Evolutionary conservation across 768 basidiomycete species (phyloP).

Genomic region (Podaxis pistillaris): DNA sequence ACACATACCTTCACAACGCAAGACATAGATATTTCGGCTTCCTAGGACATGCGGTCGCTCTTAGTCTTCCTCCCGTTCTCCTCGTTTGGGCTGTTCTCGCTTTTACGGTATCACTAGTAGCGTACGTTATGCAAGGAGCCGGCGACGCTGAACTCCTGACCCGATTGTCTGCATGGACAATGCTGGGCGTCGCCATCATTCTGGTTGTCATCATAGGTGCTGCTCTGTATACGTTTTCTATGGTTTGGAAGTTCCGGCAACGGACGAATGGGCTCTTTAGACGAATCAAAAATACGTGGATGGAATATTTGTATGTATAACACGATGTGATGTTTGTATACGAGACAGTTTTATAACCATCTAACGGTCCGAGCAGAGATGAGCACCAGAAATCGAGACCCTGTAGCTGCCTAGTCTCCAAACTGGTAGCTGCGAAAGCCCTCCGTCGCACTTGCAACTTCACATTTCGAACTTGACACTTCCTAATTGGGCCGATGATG

Average conservation of each 20-base stretch:
- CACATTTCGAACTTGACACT: not conserved
- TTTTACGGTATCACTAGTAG: slow-evolving; percentile 45
- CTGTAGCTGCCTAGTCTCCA: no score
- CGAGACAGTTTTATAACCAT: no score
- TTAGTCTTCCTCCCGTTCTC: slow-evolving; percentile 52
- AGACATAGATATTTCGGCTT: slow-evolving; percentile 43
- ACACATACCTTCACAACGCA: slow-evolving; percentile 53
- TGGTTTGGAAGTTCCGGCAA: slow-evolving; percentile 46
- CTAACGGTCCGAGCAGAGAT: no score
- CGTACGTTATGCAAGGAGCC: slow-evolving; percentile 40
- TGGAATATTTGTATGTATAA: not conserved
- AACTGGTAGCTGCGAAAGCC: no score
- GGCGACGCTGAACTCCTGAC: slow-evolving; percentile 20
- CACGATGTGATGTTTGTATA: no score
- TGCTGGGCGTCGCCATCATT: slow-evolving; percentile 39
- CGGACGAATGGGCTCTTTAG: slow-evolving; percentile 23
- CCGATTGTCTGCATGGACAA: slow-evolving; percentile 36
- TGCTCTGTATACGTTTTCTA: slow-evolving; percentile 47
- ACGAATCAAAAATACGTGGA: slow-evolving; percentile 19
- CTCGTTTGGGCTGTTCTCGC: slow-evolving; percentile 53
- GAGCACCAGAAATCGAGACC: no score
- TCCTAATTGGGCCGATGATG: not conserved
- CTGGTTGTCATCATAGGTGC: slow-evolving; percentile 35
- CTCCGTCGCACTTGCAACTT: no score
- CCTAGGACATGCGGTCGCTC: slow-evolving; percentile 47